Conservation (phyloP, 2,329 filamentous ascomycete genomes). For the Herpotrichia juniperi region DNA sequence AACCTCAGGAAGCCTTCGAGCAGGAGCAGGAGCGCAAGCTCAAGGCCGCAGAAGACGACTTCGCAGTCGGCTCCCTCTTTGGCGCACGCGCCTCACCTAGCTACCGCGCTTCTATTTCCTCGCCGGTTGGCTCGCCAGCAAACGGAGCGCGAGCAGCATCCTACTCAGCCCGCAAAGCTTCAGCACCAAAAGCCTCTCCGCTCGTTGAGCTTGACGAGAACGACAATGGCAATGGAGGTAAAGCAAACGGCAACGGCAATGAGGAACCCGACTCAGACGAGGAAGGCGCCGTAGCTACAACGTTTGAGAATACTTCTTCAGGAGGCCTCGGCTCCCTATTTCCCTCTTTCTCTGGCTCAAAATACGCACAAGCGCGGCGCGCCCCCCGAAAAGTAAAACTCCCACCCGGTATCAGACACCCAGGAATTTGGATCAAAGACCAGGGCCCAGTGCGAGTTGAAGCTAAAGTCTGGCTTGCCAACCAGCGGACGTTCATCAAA, state of each 20-base stretch:
- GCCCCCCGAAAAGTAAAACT: slow-evolving; percentile 61
- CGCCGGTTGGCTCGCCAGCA: slow-evolving; percentile 69
- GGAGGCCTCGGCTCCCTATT: slow-evolving; percentile 73
- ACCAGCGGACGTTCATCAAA: slow-evolving; percentile 97
- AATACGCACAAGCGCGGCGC: slow-evolving; percentile 60
- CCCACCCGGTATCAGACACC: slow-evolving; percentile 87
- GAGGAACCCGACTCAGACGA: slow-evolving; percentile 58
- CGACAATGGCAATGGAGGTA: slow-evolving; percentile 38
- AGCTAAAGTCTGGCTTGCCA: slow-evolving; percentile 98
- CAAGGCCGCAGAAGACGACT: slow-evolving; percentile 82
- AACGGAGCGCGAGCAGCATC: slow-evolving; percentile 62
- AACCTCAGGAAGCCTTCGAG: slow-evolving; percentile 88
- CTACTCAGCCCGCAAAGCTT: slow-evolving; percentile 29
- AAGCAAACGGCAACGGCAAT: too few relatives aligned
- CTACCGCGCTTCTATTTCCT: slow-evolving; percentile 67
- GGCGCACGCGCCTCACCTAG: slow-evolving; percentile 54
- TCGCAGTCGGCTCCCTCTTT: slow-evolving; percentile 87
- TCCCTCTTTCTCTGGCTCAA: slow-evolving; percentile 80
- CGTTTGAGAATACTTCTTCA: slow-evolving; percentile 56
- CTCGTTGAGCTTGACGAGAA: slow-evolving; percentile 12
- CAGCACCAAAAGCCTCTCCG: slow-evolving; percentile 21
- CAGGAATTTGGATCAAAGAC: slow-evolving; percentile 91
- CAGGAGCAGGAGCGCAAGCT: slow-evolving; percentile 86
- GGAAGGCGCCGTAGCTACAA: slow-evolving; percentile 46
- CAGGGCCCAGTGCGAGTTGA: slow-evolving; percentile 89